phyloP scores from a whole-genome alignment of 441 rosid genomes.

The Dalechampia spathulata region DNA sequence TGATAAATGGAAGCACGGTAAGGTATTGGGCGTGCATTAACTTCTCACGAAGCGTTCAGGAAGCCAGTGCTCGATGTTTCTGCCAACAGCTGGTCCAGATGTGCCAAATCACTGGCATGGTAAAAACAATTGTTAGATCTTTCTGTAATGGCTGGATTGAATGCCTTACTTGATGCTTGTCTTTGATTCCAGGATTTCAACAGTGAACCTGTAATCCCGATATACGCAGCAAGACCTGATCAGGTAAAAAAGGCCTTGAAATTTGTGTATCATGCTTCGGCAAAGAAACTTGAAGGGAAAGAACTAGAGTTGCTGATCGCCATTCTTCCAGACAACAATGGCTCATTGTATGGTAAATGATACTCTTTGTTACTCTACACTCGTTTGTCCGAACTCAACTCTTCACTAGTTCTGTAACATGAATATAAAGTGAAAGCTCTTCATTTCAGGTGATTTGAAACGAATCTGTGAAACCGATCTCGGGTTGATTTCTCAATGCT shows the following conservation, averaged over 20 bases:
- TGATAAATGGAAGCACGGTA: conserved; percentile 38
- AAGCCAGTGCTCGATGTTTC: conserved; percentile 22
- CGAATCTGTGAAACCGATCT: conserved; percentile 13
- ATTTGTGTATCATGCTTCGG: conserved; percentile 21
- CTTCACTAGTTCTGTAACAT: background rate
- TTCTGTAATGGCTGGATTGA: background rate
- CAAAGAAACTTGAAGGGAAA: conserved; percentile 28
- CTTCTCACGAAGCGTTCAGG: conserved; percentile 31
- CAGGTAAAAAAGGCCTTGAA: conserved; percentile 29
- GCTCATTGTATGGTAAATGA: conserved; percentile 33
- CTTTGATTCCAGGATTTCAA: conserved; percentile 22
- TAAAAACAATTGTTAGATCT: conserved; percentile 15
- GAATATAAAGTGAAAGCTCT: background rate
- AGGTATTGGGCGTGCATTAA: conserved; percentile 37
- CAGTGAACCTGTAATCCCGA: conserved; percentile 31
- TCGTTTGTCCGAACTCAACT: no score
- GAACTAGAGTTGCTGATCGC: conserved; percentile 37
- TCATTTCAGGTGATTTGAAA: conserved; percentile 7
- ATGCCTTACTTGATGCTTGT: background rate
- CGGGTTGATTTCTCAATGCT: conserved; percentile 11
- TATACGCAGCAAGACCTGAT: conserved; percentile 31
- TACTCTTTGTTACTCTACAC: no score
- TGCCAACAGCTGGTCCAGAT: conserved; percentile 30
- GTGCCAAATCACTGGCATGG: conserved; percentile 41
- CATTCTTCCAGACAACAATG: conserved; percentile 36